Percentiles rank a stretch among this genome's conserved stretches.
These are phyloP conservation scores for Arabis hirsuta DNA, from an alignment of 345 rosid species.

Conservation along the genomic window DNA sequence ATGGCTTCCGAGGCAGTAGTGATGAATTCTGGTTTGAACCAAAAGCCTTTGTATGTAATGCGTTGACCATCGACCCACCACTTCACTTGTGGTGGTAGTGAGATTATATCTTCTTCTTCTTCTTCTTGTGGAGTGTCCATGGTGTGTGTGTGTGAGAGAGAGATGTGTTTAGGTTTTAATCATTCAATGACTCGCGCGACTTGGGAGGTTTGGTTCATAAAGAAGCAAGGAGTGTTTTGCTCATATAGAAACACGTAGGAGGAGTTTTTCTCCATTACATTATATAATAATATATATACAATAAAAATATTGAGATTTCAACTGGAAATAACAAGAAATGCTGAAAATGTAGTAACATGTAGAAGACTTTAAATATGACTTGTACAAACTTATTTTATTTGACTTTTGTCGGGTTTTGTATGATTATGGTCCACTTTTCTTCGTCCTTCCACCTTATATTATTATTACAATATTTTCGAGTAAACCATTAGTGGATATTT, in stretches of 20 bases:
- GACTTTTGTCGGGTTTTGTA: no score
- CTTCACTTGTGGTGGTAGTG: slow-evolving; percentile 24
- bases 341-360: background rate
- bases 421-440: background rate
- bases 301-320: background rate
- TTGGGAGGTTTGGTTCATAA: background rate
- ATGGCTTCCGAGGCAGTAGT: slow-evolving; percentile 37
- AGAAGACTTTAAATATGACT: no score
- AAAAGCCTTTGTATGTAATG: slow-evolving; percentile 31
- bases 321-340: background rate
- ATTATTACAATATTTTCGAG: no score
- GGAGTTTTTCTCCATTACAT: no score
- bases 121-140: slow-evolving; percentile 30
- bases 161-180: background rate
- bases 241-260: background rate
- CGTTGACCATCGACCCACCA: slow-evolving; percentile 41
- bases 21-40: slow-evolving; percentile 43
- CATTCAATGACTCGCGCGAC: background rate
- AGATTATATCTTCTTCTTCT: slow-evolving; percentile 7
- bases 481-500: no score
- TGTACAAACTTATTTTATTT: no score
- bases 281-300: no score
- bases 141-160: background rate
- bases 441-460: no score
- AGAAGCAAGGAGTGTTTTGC: background rate